phyloP scores from a whole-genome alignment of 345 rosid genomes.

The Stellera chamaejasme region DNA sequence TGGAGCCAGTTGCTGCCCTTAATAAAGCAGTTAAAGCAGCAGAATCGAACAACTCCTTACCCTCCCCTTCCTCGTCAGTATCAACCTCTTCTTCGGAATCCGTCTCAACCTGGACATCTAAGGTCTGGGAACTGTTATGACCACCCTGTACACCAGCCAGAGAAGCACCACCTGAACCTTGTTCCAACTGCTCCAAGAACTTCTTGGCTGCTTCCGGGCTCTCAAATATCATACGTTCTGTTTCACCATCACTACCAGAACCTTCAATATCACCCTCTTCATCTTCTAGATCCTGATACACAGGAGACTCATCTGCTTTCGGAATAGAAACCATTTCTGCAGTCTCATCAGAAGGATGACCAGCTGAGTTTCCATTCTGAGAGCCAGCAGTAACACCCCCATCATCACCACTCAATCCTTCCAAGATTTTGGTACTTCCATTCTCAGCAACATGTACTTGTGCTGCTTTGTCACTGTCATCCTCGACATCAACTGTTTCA shows the following conservation, averaged over 20 bases:
- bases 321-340: slow-evolving; percentile 13
- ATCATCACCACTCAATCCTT: slow-evolving; percentile 17
- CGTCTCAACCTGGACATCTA: slow-evolving; percentile 73
- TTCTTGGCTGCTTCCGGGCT: slow-evolving; percentile 75
- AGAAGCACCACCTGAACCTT: slow-evolving; percentile 42
- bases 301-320: slow-evolving; percentile 20
- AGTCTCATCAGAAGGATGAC: slow-evolving; percentile 7
- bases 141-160: slow-evolving; percentile 47
- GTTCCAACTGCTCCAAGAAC: slow-evolving; percentile 76
- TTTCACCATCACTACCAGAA: slow-evolving; percentile 50
- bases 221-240: slow-evolving; percentile 60
- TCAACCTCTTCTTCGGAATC: slow-evolving; percentile 92
- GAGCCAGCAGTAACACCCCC: slow-evolving; percentile 22
- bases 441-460: slow-evolving; percentile 18
- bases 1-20: slow-evolving; percentile 80
- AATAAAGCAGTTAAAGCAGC: slow-evolving; percentile 86
- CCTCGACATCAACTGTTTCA: slow-evolving; percentile 6
- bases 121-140: slow-evolving; percentile 43
- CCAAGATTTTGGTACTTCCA: slow-evolving; percentile 5
- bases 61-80: slow-evolving; percentile 76
- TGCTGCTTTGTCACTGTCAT: slow-evolving; percentile 4
- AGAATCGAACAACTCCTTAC: slow-evolving; percentile 80
- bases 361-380: slow-evolving; percentile 8
- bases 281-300: slow-evolving; percentile 23
- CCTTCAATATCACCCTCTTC: slow-evolving; percentile 38